Evolutionary conservation across 768 basidiomycete species (phyloP), one percentile per base, ranked within the genome.

Genomic region (Porphyrellus cyaneotinctus): DNA sequence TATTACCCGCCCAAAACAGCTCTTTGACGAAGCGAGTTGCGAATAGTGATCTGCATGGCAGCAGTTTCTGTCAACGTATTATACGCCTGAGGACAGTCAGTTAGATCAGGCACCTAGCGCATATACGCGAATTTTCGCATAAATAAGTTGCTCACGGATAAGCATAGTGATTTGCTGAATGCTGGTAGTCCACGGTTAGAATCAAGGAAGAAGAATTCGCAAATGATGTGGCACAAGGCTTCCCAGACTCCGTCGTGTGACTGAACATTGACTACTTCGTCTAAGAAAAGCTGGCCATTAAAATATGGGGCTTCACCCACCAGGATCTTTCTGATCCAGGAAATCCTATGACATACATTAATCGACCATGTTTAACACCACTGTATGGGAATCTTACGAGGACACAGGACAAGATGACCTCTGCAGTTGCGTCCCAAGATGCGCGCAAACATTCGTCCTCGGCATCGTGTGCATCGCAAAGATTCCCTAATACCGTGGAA

Each of bases 391-490:
- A 24, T 57, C 73, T 58, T 58, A 81, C 80, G 53, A 81, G 61
- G 31, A 82, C 54, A 4, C 83, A 82, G 5, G 83, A 79, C 20
- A 85, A 59, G n/a, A 83, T 53, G 11, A 75, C 70, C 26, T 73
- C 59, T 31, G 77, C 73, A 12, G 76, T 66, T 13, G 51, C 55
- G 63, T 82, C 79, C 82, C 83, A 84, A 3, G 62, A 52, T 6
- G 44, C 53, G 38, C 62, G 58, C 47, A 65, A 52, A 10, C 47
- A 57, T 23, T 60, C 54, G 41, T 70, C 58, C 30, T 48, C 48
- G 12, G 42, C 14, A 39, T 59, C 56, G 30, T 64, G 41, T 30
- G 65, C 56, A n/a, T 70, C 54, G 15, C 65, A 52, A 22, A 78
- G 57, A 47, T 74, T 77, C 18, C 70, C 68, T 36, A 75, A 70